These are phyloP conservation scores for Cladobotryum protrusum DNA, from an alignment of 2,329 filamentous ascomycete genomes.

Conservation along the genomic window DNA sequence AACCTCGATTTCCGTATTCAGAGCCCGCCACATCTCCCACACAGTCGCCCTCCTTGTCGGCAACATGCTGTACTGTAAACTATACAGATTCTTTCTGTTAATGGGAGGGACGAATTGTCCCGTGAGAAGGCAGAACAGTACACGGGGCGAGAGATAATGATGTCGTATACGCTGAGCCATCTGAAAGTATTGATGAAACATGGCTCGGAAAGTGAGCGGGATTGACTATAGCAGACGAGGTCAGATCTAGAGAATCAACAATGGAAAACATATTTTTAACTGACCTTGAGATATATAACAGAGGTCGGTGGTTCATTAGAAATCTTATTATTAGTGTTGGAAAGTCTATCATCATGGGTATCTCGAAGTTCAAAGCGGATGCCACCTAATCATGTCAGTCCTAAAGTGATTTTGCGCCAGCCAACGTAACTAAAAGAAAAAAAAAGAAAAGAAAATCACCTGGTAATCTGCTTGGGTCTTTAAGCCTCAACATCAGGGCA, in stretches of 20 bases:
- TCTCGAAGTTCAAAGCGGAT: conserved; percentile 87
- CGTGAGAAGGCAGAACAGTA: conserved; percentile 80
- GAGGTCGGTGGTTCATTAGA: conserved; percentile 58
- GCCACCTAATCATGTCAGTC: conserved; percentile 36
- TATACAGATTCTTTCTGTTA: conserved; percentile 89
- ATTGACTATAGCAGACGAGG: conserved; percentile 55
- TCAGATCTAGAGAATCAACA: conserved; percentile 4
- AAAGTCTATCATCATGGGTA: conserved; percentile 48
- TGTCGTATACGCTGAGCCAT: conserved; percentile 87
- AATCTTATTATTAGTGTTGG: conserved; percentile 32
- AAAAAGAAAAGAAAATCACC: conserved; percentile 41
- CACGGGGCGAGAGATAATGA: conserved; percentile 86
- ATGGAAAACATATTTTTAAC: conserved; percentile 9
- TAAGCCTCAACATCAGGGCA: conserved; percentile 89
- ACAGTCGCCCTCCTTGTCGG: conserved; percentile 75
- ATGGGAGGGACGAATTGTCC: conserved; percentile 94
- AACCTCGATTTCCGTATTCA: conserved; percentile 44
- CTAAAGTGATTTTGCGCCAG: neutral
- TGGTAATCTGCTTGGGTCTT: conserved; percentile 84
- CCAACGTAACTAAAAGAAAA: conserved; percentile 9
- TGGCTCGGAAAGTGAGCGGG: conserved; percentile 81
- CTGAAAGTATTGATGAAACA: conserved; percentile 97
- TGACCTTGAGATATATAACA: conserved; percentile 79
- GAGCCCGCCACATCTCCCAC: conserved; percentile 74
- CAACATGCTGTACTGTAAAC: conserved; percentile 95